phyloP scores from a whole-genome alignment of 2,329 filamentous ascomycete species.

The Aspergillus fumigatus region DNA sequence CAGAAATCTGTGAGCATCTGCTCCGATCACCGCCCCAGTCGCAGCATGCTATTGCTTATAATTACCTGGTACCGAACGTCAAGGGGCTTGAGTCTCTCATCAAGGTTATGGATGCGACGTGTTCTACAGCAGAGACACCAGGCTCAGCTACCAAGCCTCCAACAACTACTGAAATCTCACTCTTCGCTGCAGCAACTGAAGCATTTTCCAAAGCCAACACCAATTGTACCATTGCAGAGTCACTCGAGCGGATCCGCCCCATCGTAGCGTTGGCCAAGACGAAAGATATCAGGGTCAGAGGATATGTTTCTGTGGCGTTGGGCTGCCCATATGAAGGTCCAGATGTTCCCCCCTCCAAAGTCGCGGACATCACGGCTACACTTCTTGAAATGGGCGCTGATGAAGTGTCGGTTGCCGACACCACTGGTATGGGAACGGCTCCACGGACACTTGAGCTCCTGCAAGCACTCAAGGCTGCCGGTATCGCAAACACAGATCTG shows the following conservation, averaged over 20 bases:
- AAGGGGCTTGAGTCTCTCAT: constrained; percentile 59
- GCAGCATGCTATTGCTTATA: constrained; percentile 54
- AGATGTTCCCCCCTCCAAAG: constrained; percentile 54
- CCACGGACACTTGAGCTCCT: constrained; percentile 56
- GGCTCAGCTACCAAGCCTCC: constrained; percentile 24
- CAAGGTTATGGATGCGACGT: constrained; percentile 46
- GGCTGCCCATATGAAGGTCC: constrained; percentile 65
- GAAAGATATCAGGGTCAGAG: constrained; percentile 55
- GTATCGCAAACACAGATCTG: constrained; percentile 55
- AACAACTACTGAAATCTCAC: constrained; percentile 52
- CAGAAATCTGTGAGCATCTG: constrained; percentile 55
- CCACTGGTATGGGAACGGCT: constrained; percentile 64
- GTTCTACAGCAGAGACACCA: constrained; percentile 27
- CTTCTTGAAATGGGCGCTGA: constrained; percentile 63
- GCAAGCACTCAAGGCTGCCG: constrained; percentile 55
- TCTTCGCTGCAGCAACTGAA: constrained; percentile 63
- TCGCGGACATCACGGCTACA: constrained; percentile 57
- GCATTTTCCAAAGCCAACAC: constrained; percentile 62
- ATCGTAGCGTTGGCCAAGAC: constrained; percentile 54
- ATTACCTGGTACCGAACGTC: constrained; percentile 62
- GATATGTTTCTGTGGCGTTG: constrained; percentile 61
- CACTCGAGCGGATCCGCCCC: constrained; percentile 54
- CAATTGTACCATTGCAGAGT: constrained; percentile 61
- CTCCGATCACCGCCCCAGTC: constrained; percentile 48
- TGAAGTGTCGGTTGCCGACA: constrained; percentile 62